Evolutionary conservation across 2,329 filamentous ascomycete species (phyloP).

Genomic region (Penicillium thymicola): DNA sequence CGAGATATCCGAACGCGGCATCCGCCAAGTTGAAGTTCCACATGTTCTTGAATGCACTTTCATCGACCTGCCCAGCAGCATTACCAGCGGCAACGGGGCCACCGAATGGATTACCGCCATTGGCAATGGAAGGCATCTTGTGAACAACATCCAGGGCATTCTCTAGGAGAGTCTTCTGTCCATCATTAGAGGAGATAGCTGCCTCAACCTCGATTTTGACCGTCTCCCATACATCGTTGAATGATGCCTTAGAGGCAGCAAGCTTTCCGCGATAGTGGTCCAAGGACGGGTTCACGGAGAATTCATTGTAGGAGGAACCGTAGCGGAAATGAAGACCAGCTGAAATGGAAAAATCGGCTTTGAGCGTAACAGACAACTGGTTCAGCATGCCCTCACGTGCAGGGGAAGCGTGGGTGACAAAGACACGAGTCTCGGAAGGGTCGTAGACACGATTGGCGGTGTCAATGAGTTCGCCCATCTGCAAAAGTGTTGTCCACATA

Average conservation of each 20-base stretch:
- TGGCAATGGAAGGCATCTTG: slow-evolving; percentile 95
- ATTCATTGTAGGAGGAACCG: slow-evolving; percentile 99
- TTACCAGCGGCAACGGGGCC: slow-evolving; percentile 70
- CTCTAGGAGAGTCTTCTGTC: slow-evolving; percentile 85
- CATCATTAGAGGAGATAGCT: slow-evolving; percentile 88
- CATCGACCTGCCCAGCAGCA: slow-evolving; percentile 83
- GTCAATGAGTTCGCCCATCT: slow-evolving; percentile 97
- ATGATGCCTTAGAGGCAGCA: slow-evolving; percentile 94
- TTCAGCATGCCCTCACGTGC: slow-evolving; percentile 95
- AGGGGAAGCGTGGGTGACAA: slow-evolving; percentile 94
- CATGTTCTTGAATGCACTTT: slow-evolving; percentile 99
- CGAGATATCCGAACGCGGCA: slow-evolving; percentile 93
- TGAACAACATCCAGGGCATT: slow-evolving; percentile 91
- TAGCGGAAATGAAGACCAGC: slow-evolving; percentile 98
- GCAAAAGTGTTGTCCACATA: slow-evolving; percentile 98
- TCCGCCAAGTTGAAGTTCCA: slow-evolving; percentile 99
- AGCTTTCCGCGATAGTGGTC: slow-evolving; percentile 99
- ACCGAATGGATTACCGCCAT: slow-evolving; percentile 94
- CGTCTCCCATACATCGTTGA: slow-evolving; percentile 99
- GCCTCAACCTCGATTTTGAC: slow-evolving; percentile 95
- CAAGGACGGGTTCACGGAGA: slow-evolving; percentile 95
- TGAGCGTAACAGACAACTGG: slow-evolving; percentile 93
- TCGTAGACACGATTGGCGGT: slow-evolving; percentile 98
- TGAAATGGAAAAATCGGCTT: slow-evolving; percentile 97
- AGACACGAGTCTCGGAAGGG: slow-evolving; percentile 92